These are phyloP conservation scores for Euryodendron excelsum DNA, from an alignment of 148 eudicot genomes.

Conservation along the genomic window DNA sequence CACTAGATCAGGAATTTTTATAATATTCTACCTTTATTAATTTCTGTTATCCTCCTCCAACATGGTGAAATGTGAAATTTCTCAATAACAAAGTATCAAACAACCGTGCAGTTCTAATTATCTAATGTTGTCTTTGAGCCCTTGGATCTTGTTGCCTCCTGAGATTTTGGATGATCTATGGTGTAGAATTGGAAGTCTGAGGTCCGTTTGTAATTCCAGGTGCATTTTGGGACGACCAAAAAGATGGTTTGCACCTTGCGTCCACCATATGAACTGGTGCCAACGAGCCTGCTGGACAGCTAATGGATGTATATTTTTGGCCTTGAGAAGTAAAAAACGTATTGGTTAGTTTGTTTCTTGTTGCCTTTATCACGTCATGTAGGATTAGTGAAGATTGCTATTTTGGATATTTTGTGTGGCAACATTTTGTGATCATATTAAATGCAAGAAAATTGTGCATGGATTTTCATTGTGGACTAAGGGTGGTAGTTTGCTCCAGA, in stretches of 20 bases:
- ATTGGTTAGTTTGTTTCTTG: background rate
- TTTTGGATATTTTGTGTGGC: background rate
- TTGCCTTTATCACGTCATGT: background rate
- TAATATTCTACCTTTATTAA: background rate
- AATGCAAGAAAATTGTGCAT: background rate
- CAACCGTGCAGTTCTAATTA: background rate
- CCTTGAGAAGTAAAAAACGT: background rate
- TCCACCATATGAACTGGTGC: slow-evolving; percentile 76
- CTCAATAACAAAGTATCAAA: background rate
- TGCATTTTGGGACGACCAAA: slow-evolving; percentile 95
- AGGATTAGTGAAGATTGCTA: background rate
- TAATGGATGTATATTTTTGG: slow-evolving; percentile 18
- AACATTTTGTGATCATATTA: background rate
- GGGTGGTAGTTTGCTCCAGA: too few species aligned
- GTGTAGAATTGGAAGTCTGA: background rate
- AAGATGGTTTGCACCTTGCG: slow-evolving; percentile 96
- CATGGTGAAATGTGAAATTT: background rate
- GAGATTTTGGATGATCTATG: background rate
- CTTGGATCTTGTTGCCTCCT: background rate
- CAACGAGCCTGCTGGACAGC: slow-evolving; percentile 59
- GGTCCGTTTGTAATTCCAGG: slow-evolving; percentile 37
- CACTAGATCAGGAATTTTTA: slow-evolving; percentile 77
- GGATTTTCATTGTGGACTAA: too few species aligned
- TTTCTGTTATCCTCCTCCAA: background rate
- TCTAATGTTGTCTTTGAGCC: background rate